Evolutionary conservation across 1,284 basidiomycete genomes (phyloP), one percentile per base, ranked within the genome.

Genomic region (Quambalaria eucalypti): DNA sequence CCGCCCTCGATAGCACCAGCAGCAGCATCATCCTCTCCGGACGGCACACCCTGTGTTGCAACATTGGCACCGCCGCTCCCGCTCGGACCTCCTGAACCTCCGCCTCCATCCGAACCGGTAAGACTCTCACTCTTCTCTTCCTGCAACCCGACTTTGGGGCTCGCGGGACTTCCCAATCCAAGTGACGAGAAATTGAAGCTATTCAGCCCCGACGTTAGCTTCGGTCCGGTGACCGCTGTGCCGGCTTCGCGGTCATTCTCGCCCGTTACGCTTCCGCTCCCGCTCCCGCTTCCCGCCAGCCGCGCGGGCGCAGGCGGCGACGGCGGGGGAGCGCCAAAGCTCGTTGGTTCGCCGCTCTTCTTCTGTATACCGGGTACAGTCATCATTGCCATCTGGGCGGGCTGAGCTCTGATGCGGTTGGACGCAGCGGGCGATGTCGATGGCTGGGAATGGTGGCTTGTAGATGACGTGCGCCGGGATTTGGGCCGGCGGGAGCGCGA

Each of bases 351-450:
- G 10, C 36, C 36, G 21, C 36, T 39, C 36, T 39, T 39, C 16
- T 21, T 14, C 36, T 39, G 69, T 25, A 71, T 71, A 0, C 69
- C 69, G 2, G 69, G 69, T 1, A 71, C 56, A 1, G 66, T 60
- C 69, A 71, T 71, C 69, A 71, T 71, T 2, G 63, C 50, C 9
- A 67, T 63, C 29, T 68, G 51, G 3, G 51, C 59, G 2, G 69
- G 69, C 47, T 71, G 69, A 42, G 57, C 59, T 46, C 64, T 64
- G 54, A 68, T 66, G 7, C 56, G 26, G 16, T 7, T n/a, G 7
- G 21, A n/a, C 7, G 28, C 28, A 29, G 48, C 25, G 4, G 48
- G 26, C 28, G 46, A 48, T 29, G 48, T n/a, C n/a, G 10, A 31
- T 21, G 2, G 5, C 6, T 28, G 26, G 48, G n/a, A 25, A 30